Evolutionary conservation across 352 stramenopile genomes (phyloP), one percentile per base, ranked within the genome.

Genomic region (Globisporangium uncinulatum): DNA sequence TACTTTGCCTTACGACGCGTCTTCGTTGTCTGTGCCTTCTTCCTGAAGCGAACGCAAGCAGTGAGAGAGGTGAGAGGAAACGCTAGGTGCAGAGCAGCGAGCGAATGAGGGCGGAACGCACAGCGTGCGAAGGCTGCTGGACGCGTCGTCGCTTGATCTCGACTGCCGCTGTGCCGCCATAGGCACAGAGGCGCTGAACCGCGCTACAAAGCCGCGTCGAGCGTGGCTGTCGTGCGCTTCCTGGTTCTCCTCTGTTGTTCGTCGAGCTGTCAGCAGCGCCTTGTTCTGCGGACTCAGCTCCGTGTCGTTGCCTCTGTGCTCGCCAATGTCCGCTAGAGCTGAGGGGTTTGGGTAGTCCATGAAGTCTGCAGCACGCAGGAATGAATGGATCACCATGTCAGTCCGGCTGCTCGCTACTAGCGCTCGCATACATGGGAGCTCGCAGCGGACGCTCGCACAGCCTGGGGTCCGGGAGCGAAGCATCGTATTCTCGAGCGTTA

Each of bases 401-500:
- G n/a, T 24, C 15, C 24, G 24, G 24, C 7, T 39, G 34, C 34
- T 39, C 5, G 32, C 32, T 9, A 37, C n/a, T 37, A 9, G 32
- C 32, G 32, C 32, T 37, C 34, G 10, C 34, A 39, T 39, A 39
- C 34, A 39, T 6, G n/a, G n/a, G 10, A 21, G 46, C 19, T 32
- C 19, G 13, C 8, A 15, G 13, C 14, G 3, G 45, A 11, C n/a
- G 4, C n/a, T 57, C 75, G 17, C 54, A 89, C 76, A 89, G 53
- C 79, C 79, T 56, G 80, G 80, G 8, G 77, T 87, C 48, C 63
- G 63, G 19, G 78, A 81, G 24, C 80, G 70, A 10, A 91, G 66
- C 73, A 86, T 83, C 59, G 75, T 74, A 32, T 91, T 91, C 59
- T 91, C 80, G 5, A 81, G 60, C 56, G 84, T 83, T 13, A 91